Evolutionary conservation across 108 stramenopile genomes (phyloP).

Genomic region (Cyclotella cryptica): DNA sequence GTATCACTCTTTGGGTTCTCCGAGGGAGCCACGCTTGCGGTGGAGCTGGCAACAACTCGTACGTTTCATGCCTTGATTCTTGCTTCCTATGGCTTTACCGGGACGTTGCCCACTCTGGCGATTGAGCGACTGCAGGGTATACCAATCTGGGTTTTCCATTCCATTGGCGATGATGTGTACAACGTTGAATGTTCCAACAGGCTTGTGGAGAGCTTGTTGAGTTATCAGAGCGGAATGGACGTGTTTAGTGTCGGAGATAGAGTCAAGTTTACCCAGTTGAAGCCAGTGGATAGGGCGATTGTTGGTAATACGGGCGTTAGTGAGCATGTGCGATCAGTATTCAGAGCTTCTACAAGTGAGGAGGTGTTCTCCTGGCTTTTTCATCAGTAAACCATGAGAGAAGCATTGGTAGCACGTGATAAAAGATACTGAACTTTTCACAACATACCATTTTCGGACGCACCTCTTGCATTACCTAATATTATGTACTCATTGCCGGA

Average conservation of each 20-base stretch:
- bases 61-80: conserved; percentile 66
- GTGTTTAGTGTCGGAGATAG: conserved; percentile 34
- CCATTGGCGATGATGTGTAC: conserved; percentile 71
- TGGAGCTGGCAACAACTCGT: conserved; percentile 79
- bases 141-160: conserved; percentile 86
- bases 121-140: conserved; percentile 62
- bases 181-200: conserved; percentile 41
- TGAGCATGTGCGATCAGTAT: conserved; percentile 46
- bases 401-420: too few relatives aligned
- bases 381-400: conserved; percentile 6
- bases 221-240: conserved; percentile 31
- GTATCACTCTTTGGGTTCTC: conserved; percentile 82
- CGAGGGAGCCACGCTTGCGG: conserved; percentile 83
- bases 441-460: too few relatives aligned
- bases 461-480: too few relatives aligned
- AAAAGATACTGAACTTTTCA: too few relatives aligned
- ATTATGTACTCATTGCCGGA: too few relatives aligned
- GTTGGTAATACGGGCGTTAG: neutral
- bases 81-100: conserved; percentile 80
- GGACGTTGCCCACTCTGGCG: conserved; percentile 65
- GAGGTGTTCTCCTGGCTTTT: conserved; percentile 46
- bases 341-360: conserved; percentile 53
- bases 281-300: conserved; percentile 15
- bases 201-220: conserved; percentile 45
- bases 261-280: conserved; percentile 50